phyloP scores from a whole-genome alignment of 169 alveolate genomes.

The Plasmodium ovale region DNA sequence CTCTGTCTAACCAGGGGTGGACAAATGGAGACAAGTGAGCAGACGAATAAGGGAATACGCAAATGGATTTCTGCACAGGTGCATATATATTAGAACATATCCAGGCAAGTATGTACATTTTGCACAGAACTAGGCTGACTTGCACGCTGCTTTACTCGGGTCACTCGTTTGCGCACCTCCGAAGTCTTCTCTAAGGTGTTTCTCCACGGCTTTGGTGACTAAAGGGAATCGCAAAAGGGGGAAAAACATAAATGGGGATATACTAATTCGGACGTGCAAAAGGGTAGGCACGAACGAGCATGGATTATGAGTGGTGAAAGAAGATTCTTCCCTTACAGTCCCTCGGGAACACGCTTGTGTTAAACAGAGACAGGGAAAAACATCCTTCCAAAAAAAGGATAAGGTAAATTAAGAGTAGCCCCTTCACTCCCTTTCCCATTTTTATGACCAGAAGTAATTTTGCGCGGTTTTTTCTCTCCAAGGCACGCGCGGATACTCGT shows the following conservation, averaged over 20 bases:
- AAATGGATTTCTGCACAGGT: not conserved
- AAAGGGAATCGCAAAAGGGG: not conserved
- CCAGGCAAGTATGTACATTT: not conserved
- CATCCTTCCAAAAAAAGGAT: slow-evolving; percentile 39
- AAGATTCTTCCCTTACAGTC: slow-evolving; percentile 36
- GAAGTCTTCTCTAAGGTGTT: slow-evolving; percentile 52
- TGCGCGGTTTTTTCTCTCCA: too few relatives aligned
- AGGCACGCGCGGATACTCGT: not conserved
- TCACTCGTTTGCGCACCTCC: slow-evolving; percentile 35
- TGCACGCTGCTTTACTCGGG: not conserved
- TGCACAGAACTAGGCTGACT: not conserved
- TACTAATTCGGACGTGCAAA: too few relatives aligned
- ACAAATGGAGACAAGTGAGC: not conserved
- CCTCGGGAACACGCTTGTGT: slow-evolving; percentile 41
- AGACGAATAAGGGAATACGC: not conserved
- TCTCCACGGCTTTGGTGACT: slow-evolving; percentile 64
- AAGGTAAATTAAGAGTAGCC: slow-evolving; percentile 11
- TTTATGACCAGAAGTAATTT: not conserved
- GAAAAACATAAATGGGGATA: not conserved
- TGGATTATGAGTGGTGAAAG: not conserved
- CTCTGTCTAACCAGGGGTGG: slow-evolving; percentile 28
- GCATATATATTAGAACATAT: not conserved
- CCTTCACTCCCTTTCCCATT: slow-evolving; percentile 18
- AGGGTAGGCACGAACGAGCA: not conserved
- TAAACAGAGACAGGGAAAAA: slow-evolving; percentile 33